phyloP scores from a whole-genome alignment of 257 asterid genomes.

The Fraxinus americana region DNA sequence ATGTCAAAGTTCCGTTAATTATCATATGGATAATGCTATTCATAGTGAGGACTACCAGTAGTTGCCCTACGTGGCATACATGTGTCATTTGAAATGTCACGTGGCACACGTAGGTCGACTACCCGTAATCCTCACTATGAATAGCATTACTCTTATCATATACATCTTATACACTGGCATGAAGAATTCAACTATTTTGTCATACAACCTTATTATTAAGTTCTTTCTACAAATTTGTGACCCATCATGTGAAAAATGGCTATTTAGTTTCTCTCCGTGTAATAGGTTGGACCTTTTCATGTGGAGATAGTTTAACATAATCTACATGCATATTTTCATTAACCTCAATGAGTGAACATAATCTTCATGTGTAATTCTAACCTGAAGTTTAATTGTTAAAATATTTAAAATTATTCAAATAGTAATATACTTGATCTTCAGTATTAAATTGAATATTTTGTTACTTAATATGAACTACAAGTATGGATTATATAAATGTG shows the following conservation, averaged over 20 bases:
- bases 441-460: not conserved
- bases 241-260: not conserved
- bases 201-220: not conserved
- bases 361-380: not conserved
- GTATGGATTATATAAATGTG: not conserved
- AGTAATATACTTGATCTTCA: not conserved
- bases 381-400: not conserved
- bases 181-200: not conserved
- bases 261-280: not conserved
- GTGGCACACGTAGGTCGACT: no score
- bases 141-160: no score
- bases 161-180: not conserved
- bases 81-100: no score
- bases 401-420: not conserved
- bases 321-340: not conserved
- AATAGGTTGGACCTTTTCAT: not conserved
- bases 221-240: not conserved
- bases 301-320: not conserved
- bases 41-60: no score
- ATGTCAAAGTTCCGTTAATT: not conserved
- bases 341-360: not conserved
- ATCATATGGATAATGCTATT: no score
- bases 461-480: not conserved
- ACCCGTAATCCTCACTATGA: no score
- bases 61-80: no score